These are phyloP conservation scores for Auricularia sp. DNA, from an alignment of 768 basidiomycete genomes.

Conservation along the genomic window DNA sequence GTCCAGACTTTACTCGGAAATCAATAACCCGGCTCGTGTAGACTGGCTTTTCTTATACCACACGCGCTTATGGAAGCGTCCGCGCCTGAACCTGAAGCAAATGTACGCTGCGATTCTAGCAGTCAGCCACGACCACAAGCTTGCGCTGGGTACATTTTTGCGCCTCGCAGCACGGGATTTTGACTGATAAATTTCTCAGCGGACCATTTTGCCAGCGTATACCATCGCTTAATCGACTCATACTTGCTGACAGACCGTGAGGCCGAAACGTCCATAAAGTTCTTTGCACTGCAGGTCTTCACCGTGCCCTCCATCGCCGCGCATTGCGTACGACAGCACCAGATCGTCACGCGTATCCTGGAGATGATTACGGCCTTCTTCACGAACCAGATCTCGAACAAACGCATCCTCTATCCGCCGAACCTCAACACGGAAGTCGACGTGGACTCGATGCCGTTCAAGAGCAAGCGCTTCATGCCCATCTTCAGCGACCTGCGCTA, in stretches of 20 bases:
- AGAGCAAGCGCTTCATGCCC: slow-evolving; percentile 92
- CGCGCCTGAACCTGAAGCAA: slow-evolving; percentile 70
- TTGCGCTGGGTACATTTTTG: slow-evolving; percentile 55
- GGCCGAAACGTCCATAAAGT: slow-evolving; percentile 89
- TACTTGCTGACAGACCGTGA: slow-evolving; percentile 91
- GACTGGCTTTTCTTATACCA: slow-evolving; percentile 77
- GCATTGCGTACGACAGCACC: slow-evolving; percentile 64
- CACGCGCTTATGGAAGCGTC: slow-evolving; percentile 75
- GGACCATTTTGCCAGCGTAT: slow-evolving; percentile 74
- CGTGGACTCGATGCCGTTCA: slow-evolving; percentile 80
- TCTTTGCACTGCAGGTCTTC: slow-evolving; percentile 86
- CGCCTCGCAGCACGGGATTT: neutral
- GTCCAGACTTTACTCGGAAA: slow-evolving; percentile 25
- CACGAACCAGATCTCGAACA: slow-evolving; percentile 75
- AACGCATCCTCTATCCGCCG: slow-evolving; percentile 43
- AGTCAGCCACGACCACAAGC: slow-evolving; percentile 61
- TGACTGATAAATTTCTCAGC: slow-evolving; percentile 33
- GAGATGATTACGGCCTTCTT: slow-evolving; percentile 85
- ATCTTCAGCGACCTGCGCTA: slow-evolving; percentile 87
- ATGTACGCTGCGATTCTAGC: slow-evolving; percentile 68
- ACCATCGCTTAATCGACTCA: slow-evolving; percentile 77
- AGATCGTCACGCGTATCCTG: slow-evolving; percentile 66
- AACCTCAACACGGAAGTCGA: slow-evolving; percentile 38
- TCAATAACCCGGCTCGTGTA: slow-evolving; percentile 45
- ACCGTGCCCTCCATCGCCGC: slow-evolving; percentile 79